A percentile compares a stretch with the other conserved stretches of the same genome.
Evolutionary conservation across 306 rosid species (phyloP).

Genomic region (Cicer arietinum): DNA sequence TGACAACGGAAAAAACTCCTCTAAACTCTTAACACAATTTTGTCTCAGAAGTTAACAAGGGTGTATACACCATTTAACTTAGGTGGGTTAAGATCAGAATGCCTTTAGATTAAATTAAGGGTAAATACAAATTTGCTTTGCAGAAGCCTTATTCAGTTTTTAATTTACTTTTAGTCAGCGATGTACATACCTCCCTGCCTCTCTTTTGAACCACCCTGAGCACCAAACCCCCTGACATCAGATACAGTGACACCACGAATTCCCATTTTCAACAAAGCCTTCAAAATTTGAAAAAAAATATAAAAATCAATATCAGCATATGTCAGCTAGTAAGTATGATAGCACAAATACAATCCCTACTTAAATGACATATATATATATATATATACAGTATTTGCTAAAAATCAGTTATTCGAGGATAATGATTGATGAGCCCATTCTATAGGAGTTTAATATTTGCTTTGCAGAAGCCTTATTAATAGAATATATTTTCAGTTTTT

Average conservation of each 20-base stretch:
- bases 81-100: not conserved
- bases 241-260: slow-evolving; percentile 91
- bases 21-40: not conserved
- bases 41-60: not conserved
- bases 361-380: not conserved
- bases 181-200: slow-evolving; percentile 86
- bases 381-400: not conserved
- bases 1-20: not conserved
- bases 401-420: slow-evolving; percentile 30
- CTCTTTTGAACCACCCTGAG: slow-evolving; percentile 94
- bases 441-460: not conserved
- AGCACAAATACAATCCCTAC: not conserved
- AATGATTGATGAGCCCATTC: no score
- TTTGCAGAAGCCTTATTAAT: slow-evolving; percentile 26
- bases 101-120: not conserved
- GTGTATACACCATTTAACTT: not conserved
- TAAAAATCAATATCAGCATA: slow-evolving; percentile 30
- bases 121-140: not conserved
- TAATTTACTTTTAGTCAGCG: slow-evolving; percentile 6
- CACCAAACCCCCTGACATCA: slow-evolving; percentile 90
- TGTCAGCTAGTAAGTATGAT: slow-evolving; percentile 3
- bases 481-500: no score
- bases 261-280: slow-evolving; percentile 88
- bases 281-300: slow-evolving; percentile 23
- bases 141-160: slow-evolving; percentile 21